phyloP scores from a whole-genome alignment of 2,329 filamentous ascomycete genomes.

The Ophiobolus disseminans region DNA sequence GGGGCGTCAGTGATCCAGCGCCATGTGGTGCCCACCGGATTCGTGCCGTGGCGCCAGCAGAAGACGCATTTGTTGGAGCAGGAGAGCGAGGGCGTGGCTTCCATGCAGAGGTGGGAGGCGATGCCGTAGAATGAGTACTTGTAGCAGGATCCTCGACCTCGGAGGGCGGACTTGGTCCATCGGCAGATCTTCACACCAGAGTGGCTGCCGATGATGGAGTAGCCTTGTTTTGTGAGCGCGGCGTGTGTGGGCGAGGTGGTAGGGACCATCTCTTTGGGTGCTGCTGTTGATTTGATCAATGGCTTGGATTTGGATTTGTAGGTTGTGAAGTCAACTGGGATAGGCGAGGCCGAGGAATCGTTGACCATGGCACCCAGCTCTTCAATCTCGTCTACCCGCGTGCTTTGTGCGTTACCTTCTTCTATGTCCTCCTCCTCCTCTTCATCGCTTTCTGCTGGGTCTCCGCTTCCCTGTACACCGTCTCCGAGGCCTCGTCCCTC shows the following conservation, averaged over 20 bases:
- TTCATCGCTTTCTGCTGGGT: slow-evolving; percentile 83
- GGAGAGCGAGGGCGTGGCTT: slow-evolving; percentile 91
- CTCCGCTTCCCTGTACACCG: slow-evolving; percentile 80
- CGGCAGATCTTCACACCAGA: slow-evolving; percentile 97
- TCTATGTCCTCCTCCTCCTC: slow-evolving; percentile 68
- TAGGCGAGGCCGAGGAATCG: slow-evolving; percentile 49
- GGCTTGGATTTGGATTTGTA: slow-evolving; percentile 62
- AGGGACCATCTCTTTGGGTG: slow-evolving; percentile 89
- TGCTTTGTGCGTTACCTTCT: slow-evolving; percentile 45
- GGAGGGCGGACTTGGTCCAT: slow-evolving; percentile 96
- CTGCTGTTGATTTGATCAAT: slow-evolving; percentile 51
- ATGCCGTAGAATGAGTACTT: slow-evolving; percentile 99
- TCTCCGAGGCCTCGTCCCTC: slow-evolving; percentile 64
- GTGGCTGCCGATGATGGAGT: slow-evolving; percentile 92
- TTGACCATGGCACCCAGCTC: slow-evolving; percentile 75
- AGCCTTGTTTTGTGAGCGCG: slow-evolving; percentile 93
- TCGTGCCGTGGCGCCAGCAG: slow-evolving; percentile 98
- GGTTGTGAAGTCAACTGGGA: slow-evolving; percentile 88
- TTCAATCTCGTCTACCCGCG: slow-evolving; percentile 76
- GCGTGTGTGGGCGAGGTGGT: slow-evolving; percentile 86
- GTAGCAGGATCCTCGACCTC: slow-evolving; percentile 94
- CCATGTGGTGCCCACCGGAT: slow-evolving; percentile 96
- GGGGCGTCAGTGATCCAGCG: slow-evolving; percentile 94
- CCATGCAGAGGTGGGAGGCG: slow-evolving; percentile 96
- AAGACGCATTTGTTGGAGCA: slow-evolving; percentile 99